A percentile compares a stretch with the other conserved stretches of the same genome.
These are phyloP conservation scores for Pyrenochaeta sp. DNA, from an alignment of 2,329 filamentous ascomycete genomes.

Conservation along the genomic window DNA sequence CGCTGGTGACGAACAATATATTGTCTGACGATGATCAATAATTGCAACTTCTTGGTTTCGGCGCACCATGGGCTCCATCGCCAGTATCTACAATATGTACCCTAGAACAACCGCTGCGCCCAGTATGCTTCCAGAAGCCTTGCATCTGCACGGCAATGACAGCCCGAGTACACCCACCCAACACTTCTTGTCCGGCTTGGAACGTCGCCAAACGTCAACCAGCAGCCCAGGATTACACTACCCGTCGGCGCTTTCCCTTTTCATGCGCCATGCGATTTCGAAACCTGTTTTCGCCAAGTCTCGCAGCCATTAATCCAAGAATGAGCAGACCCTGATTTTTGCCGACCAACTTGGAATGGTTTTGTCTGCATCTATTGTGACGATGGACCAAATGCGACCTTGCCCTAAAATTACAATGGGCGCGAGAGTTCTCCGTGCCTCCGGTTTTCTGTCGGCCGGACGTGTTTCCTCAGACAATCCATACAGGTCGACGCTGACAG, in stretches of 20 bases:
- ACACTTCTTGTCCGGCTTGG: neutral
- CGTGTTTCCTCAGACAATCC: neutral
- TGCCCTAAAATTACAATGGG: no score
- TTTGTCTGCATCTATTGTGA: no score
- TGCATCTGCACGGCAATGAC: conserved; percentile 5
- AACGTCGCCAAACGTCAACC: conserved; percentile 8
- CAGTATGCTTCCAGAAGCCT: neutral
- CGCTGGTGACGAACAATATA: no score
- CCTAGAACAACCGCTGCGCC: neutral
- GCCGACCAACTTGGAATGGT: neutral
- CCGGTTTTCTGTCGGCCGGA: neutral
- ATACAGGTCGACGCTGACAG: conserved; percentile 1
- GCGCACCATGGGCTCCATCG: no score
- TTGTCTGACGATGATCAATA: neutral
- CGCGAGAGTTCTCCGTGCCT: neutral
- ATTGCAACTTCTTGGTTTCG: neutral
- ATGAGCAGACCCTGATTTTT: neutral
- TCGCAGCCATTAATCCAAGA: neutral
- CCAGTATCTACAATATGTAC: no score
- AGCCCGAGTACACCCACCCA: conserved; percentile 2
- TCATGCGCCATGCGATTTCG: conserved; percentile 4
- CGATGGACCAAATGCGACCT: no score
- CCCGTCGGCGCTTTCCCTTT: conserved; percentile 1
- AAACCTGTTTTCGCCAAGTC: conserved; percentile 3
- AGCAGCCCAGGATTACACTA: conserved; percentile 1